Conservation (phyloP, 2,329 filamentous ascomycete genomes). For the Aspergillus niger region DNA sequence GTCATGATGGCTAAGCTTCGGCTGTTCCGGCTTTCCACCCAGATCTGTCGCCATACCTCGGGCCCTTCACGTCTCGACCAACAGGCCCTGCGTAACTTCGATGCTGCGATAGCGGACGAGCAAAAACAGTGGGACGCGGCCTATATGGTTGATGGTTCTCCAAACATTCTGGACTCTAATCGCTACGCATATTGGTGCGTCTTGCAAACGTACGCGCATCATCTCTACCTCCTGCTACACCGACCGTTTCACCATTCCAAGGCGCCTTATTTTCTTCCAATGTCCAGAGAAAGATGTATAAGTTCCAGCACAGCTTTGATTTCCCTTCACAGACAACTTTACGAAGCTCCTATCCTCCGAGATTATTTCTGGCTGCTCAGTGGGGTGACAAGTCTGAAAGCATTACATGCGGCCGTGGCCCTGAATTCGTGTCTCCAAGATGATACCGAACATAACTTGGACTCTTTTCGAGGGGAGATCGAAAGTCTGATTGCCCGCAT, state of each 20-base stretch:
- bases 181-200: conserved; percentile 32
- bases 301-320: conserved; percentile 25
- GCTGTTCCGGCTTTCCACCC: conserved; percentile 30
- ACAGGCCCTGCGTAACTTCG: conserved; percentile 9
- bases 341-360: too few relatives aligned
- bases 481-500: too few relatives aligned
- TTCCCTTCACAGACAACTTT: conserved; percentile 7
- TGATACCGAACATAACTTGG: too few relatives aligned
- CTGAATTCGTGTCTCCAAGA: too few relatives aligned
- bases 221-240: conserved; percentile 33
- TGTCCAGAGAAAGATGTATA: conserved; percentile 24
- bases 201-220: conserved; percentile 34
- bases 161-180: conserved; percentile 21
- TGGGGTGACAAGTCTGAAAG: too few relatives aligned
- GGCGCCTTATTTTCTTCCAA: neutral
- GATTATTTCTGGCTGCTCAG: too few relatives aligned
- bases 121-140: conserved; percentile 22
- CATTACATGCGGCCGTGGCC: too few relatives aligned
- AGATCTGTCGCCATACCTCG: conserved; percentile 28
- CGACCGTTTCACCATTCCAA: conserved; percentile 21
- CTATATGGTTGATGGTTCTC: conserved; percentile 18
- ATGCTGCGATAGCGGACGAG: conserved; percentile 20
- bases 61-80: conserved; percentile 13
- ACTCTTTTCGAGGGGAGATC: too few relatives aligned
- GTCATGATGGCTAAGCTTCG: conserved; percentile 33